Conservation (phyloP, 2,329 filamentous ascomycete species). For the Sordariomycetes sp. region DNA sequence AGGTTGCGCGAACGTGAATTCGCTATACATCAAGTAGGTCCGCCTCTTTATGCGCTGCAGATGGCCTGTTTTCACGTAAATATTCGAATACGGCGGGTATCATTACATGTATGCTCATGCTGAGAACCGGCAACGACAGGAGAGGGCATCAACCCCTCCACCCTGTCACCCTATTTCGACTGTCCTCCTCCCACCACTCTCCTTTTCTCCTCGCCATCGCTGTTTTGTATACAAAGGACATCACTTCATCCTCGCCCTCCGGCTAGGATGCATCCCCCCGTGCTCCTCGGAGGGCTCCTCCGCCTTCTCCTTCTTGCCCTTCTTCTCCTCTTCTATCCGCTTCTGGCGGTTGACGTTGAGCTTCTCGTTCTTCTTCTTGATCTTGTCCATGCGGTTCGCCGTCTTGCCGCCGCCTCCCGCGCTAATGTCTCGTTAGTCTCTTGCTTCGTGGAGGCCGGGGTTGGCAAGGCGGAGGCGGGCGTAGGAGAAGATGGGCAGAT, state of each 20-base stretch:
- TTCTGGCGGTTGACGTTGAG: conserved; percentile 52
- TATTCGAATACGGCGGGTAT: neutral
- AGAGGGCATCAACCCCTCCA: neutral
- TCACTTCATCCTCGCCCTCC: conserved; percentile 20
- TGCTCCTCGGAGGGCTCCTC: conserved; percentile 12
- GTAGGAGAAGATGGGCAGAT: neutral
- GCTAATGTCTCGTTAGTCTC: conserved; percentile 21
- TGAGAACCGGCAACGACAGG: neutral
- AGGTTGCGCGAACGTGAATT: neutral
- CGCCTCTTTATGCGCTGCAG: neutral
- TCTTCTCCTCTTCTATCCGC: conserved; percentile 29
- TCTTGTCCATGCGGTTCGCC: conserved; percentile 57
- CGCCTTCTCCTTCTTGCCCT: conserved; percentile 24
- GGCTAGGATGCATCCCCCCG: conserved; percentile 35
- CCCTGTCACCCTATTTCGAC: neutral
- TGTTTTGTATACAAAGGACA: neutral
- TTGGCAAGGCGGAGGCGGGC: neutral
- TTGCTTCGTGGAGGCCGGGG: neutral
- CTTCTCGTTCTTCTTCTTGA: conserved; percentile 75
- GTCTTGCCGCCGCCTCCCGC: conserved; percentile 79
- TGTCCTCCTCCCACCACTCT: too few species aligned
- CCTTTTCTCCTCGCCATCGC: neutral
- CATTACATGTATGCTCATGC: neutral
- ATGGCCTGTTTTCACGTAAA: neutral
- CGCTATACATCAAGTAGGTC: neutral